A percentile compares a stretch with the other conserved stretches of the same genome.
Conservation (phyloP, 108 stramenopile species). For the Halocafeteria seosinensis region DNA sequence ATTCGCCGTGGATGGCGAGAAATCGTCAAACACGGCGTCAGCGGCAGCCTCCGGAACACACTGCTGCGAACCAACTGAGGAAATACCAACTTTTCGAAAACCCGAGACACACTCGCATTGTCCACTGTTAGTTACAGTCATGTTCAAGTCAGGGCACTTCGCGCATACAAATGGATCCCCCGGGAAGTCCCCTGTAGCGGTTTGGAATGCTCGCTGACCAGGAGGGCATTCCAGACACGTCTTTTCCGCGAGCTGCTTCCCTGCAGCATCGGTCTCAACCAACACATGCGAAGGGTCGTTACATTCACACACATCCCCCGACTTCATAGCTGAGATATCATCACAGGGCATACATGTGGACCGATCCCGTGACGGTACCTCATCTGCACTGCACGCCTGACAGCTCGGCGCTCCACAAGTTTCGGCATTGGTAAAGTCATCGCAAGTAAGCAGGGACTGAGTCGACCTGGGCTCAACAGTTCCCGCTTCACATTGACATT, state of each 20-base stretch:
- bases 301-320: background rate
- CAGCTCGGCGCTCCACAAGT: too few relatives aligned
- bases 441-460: too few relatives aligned
- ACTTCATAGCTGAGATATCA: background rate
- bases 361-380: background rate
- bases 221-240: background rate
- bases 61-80: background rate
- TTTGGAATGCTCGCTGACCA: background rate
- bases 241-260: background rate
- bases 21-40: background rate
- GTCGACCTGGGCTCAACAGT: too few relatives aligned
- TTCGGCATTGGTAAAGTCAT: too few relatives aligned
- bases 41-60: background rate
- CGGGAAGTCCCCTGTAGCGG: background rate
- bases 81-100: background rate
- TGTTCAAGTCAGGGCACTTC: background rate
- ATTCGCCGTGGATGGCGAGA: background rate
- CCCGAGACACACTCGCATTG: background rate
- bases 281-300: background rate
- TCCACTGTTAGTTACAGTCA: background rate
- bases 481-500: too few relatives aligned
- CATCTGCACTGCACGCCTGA: too few relatives aligned
- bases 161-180: background rate
- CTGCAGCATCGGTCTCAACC: background rate
- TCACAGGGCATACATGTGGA: background rate